phyloP scores from a whole-genome alignment of 169 alveolate species.

The Eimeria praecox region DNA sequence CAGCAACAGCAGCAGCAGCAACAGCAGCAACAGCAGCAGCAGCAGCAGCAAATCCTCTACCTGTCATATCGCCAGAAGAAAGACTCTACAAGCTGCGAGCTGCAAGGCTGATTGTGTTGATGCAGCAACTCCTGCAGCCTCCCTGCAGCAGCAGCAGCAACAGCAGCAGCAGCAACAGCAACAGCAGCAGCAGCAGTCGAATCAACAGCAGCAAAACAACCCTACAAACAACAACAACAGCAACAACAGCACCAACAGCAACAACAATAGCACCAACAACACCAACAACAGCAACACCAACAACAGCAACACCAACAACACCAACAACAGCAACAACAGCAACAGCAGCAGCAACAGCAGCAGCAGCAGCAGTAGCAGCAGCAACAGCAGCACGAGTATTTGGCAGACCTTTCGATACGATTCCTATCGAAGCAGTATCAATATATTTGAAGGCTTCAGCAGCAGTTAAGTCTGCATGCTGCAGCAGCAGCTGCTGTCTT shows the following conservation, averaged over 20 bases:
- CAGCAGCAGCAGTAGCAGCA: background rate
- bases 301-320: background rate
- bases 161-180: slow-evolving; percentile 34
- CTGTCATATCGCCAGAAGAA: slow-evolving; percentile 38
- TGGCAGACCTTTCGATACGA: background rate
- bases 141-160: slow-evolving; percentile 51
- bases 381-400: background rate
- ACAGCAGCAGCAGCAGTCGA: background rate
- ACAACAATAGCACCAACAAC: slow-evolving; percentile 11
- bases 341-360: background rate
- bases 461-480: slow-evolving; percentile 8
- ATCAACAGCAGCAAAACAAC: background rate
- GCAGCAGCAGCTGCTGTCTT: slow-evolving; percentile 65
- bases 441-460: slow-evolving; percentile 2
- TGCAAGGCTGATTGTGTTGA: slow-evolving; percentile 2
- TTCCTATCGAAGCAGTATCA: background rate
- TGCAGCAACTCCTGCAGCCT: slow-evolving; percentile 6
- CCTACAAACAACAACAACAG: background rate
- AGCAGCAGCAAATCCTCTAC: background rate
- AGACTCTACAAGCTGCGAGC: background rate
- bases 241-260: background rate
- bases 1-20: background rate
- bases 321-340: background rate
- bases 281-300: slow-evolving; percentile 33
- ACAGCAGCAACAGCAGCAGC: background rate